phyloP scores from a whole-genome alignment of 805 yeast genomes.

The Saccharomycopsis guyanensis region DNA sequence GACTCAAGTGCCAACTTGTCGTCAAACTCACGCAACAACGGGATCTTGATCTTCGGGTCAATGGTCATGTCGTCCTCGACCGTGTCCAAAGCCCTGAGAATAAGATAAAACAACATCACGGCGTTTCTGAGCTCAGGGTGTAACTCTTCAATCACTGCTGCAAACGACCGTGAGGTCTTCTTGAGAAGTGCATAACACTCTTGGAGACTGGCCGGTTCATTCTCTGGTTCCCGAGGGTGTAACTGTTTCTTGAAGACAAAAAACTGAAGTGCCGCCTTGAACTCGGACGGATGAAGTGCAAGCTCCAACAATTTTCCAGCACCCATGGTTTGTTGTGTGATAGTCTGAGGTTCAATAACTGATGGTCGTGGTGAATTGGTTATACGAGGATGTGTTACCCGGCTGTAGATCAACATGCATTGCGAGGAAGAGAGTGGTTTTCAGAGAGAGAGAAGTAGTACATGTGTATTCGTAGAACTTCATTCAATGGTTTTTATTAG shows the following conservation, averaged over 20 bases:
- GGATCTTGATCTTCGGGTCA: slow-evolving; percentile 61
- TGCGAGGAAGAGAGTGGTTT: no score
- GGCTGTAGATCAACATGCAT: no score
- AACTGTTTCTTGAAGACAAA: slow-evolving; percentile 45
- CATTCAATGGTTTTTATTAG: no score
- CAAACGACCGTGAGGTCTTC: slow-evolving; percentile 81
- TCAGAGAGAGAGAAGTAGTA: no score
- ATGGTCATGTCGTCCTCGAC: slow-evolving; percentile 94
- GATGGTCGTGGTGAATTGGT: no score
- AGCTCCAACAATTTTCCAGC: slow-evolving; percentile 61
- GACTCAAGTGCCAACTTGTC: slow-evolving; percentile 52
- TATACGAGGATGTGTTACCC: no score
- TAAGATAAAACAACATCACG: slow-evolving; percentile 75
- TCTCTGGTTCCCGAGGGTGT: slow-evolving; percentile 39
- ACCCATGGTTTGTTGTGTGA: slow-evolving; percentile 8
- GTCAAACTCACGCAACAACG: slow-evolving; percentile 63
- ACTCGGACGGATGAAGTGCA: slow-evolving; percentile 62
- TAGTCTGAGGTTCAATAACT: no score
- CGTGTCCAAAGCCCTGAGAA: slow-evolving; percentile 88
- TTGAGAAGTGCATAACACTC: slow-evolving; percentile 63
- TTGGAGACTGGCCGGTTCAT: slow-evolving; percentile 38
- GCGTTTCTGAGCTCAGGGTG: slow-evolving; percentile 83
- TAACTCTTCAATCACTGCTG: slow-evolving; percentile 86
- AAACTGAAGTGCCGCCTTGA: slow-evolving; percentile 59
- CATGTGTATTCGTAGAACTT: no score